A percentile compares a stretch with the other conserved stretches of the same genome.
phyloP scores from a whole-genome alignment of 768 basidiomycete species.

The Tulasnella sp. region DNA sequence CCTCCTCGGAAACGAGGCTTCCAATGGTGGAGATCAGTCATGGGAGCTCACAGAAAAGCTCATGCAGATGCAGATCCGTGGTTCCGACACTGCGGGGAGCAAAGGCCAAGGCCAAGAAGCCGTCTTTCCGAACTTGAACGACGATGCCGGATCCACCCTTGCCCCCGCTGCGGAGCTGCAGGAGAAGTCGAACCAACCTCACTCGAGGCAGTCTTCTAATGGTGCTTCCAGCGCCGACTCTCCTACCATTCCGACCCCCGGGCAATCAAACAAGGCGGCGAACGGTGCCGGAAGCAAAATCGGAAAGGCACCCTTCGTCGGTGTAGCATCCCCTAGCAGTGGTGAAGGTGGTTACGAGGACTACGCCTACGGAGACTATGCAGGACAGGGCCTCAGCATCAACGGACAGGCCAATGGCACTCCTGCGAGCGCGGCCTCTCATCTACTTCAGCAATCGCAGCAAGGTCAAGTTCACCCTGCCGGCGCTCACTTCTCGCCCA shows the following conservation, averaged over 20 bases:
- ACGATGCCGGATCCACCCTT: not conserved
- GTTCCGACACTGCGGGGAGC: not conserved
- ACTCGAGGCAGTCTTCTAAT: slow-evolving; percentile 11
- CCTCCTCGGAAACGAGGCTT: not conserved
- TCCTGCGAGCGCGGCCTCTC: too few relatives aligned
- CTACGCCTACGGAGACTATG: slow-evolving; percentile 1
- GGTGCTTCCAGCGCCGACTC: slow-evolving; percentile 6
- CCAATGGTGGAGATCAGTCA: not conserved
- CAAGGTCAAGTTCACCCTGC: too few relatives aligned
- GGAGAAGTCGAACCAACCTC: slow-evolving; percentile 4
- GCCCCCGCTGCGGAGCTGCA: slow-evolving; percentile 8
- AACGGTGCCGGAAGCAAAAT: not conserved
- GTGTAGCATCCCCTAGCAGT: not conserved
- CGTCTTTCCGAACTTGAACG: not conserved
- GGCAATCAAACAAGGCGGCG: not conserved
- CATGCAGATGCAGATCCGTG: not conserved
- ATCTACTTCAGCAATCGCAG: too few relatives aligned
- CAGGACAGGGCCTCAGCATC: not conserved
- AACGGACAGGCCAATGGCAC: not conserved
- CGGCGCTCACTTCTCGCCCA: not conserved
- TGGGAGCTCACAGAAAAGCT: slow-evolving; percentile 5
- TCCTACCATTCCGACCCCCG: slow-evolving; percentile 10
- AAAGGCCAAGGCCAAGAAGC: not conserved
- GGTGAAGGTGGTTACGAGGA: not conserved
- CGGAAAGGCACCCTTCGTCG: not conserved